These are phyloP conservation scores for Exophiala sideris DNA, from an alignment of 2,329 filamentous ascomycete genomes.

Conservation along the genomic window DNA sequence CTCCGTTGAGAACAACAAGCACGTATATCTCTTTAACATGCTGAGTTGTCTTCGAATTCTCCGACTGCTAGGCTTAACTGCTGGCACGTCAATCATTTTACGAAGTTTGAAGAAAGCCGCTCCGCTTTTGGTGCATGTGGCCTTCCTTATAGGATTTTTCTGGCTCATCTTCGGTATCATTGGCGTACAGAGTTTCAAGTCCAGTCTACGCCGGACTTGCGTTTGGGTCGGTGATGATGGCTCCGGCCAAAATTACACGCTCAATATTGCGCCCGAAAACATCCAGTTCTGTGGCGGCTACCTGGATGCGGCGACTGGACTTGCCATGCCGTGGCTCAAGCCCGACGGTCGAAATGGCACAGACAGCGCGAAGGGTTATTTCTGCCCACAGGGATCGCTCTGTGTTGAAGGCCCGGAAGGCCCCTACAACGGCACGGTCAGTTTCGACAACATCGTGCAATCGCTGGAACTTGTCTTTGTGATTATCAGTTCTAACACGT, in stretches of 20 bases:
- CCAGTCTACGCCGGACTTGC: slow-evolving; percentile 72
- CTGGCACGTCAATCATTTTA: slow-evolving; percentile 92
- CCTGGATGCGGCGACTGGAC: slow-evolving; percentile 58
- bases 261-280: slow-evolving; percentile 53
- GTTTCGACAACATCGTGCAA: slow-evolving; percentile 91
- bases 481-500: slow-evolving; percentile 97
- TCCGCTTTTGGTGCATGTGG: slow-evolving; percentile 84
- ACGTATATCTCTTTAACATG: slow-evolving; percentile 93
- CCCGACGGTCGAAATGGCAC: slow-evolving; percentile 53
- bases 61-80: slow-evolving; percentile 83
- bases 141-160: slow-evolving; percentile 92
- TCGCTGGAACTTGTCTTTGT: slow-evolving; percentile 94
- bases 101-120: slow-evolving; percentile 94
- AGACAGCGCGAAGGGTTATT: slow-evolving; percentile 69
- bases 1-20: slow-evolving; percentile 64
- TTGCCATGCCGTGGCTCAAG: slow-evolving; percentile 65
- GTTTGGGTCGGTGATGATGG: slow-evolving; percentile 67
- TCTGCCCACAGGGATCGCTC: slow-evolving; percentile 78
- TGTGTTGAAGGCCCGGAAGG: slow-evolving; percentile 72
- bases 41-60: slow-evolving; percentile 91
- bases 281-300: slow-evolving; percentile 85
- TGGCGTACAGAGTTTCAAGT: slow-evolving; percentile 93
- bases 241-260: slow-evolving; percentile 36
- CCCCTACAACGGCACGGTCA: slow-evolving; percentile 80
- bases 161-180: slow-evolving; percentile 97